Evolutionary conservation across 176 grass and related monocot genomes (phyloP), one percentile per base, ranked within the genome.

Genomic region (Zoysia pacifica): DNA sequence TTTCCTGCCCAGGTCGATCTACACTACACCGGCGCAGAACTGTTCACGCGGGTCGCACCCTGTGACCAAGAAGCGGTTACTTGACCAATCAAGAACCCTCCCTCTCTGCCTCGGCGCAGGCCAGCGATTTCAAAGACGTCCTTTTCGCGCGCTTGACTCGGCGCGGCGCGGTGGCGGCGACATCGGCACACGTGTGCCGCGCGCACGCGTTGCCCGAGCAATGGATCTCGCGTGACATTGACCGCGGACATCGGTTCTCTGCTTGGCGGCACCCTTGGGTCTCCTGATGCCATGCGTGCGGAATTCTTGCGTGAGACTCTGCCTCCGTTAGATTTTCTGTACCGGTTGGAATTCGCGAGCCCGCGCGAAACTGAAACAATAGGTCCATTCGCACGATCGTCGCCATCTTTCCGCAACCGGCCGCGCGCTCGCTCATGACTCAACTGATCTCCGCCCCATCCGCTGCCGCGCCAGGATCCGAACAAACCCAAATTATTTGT

Each of bases 151-250:
- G 8, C 49, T 18, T 40, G 36, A 54, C 49, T 7, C 14, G 0
- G 49, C 5, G 50, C 70, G 49, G 70, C 49, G 49, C 70, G 18
- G 18, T 10, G 50, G 70, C 69, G 11, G 46, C 13, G 44, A 18
- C 7, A 12, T 43, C 5, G 46, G 45, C 7, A 51, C 69, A 36
- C 69, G 69, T 52, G 48, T 72, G 48, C 14, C 5, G 28, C 28
- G 28, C 28, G 64, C 16, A 45, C n/a, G 70, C 70, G 50, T 11
- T 42, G 36, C 52, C 8, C 9, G 10, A 39, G 10, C 9, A 18
- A 54, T n/a, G 52, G 38, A 13, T 82, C 69, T 73, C 38, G 69
- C 69, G 45, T 54, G 69, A 65, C 62, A 3, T 47, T 83, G 48
- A 56, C 63, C 42, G 5, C 0, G 62, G 5, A 20, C 72, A 48